These are phyloP conservation scores for Aureobasidium sp. DNA, from an alignment of 2,329 filamentous ascomycete genomes.

Conservation along the genomic window DNA sequence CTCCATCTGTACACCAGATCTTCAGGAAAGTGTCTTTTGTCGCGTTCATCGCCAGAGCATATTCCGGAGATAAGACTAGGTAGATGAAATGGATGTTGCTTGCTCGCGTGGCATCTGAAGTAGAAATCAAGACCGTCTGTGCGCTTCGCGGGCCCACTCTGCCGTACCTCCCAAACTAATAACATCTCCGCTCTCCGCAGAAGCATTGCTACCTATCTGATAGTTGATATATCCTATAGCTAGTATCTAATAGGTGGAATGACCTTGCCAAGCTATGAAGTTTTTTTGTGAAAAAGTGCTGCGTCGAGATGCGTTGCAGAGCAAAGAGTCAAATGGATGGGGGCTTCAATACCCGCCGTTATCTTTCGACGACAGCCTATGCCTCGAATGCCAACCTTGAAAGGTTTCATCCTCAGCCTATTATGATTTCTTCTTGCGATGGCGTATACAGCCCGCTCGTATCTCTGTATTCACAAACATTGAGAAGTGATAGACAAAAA, in stretches of 20 bases:
- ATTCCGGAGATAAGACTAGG: neutral
- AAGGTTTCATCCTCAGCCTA: neutral
- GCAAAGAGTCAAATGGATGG: neutral
- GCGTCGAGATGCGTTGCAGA: neutral
- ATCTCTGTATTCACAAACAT: neutral
- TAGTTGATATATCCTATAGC: neutral
- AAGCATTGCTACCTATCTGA: neutral
- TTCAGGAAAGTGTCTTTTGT: neutral
- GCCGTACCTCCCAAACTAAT: neutral
- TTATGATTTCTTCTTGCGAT: neutral
- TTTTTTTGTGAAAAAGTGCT: too few species aligned
- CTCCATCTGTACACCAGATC: neutral
- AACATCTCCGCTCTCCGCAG: neutral
- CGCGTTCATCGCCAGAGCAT: neutral
- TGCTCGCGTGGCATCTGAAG: neutral
- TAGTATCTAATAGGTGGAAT: neutral
- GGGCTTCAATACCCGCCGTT: neutral
- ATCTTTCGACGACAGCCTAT: neutral
- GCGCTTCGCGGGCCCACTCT: neutral
- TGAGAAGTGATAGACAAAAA: neutral
- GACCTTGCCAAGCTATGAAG: neutral
- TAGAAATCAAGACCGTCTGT: neutral
- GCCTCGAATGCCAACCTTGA: too few species aligned
- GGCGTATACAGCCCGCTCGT: neutral
- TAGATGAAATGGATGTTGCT: neutral